phyloP scores from a whole-genome alignment of 352 stramenopile genomes.

The Pythium sp. region DNA sequence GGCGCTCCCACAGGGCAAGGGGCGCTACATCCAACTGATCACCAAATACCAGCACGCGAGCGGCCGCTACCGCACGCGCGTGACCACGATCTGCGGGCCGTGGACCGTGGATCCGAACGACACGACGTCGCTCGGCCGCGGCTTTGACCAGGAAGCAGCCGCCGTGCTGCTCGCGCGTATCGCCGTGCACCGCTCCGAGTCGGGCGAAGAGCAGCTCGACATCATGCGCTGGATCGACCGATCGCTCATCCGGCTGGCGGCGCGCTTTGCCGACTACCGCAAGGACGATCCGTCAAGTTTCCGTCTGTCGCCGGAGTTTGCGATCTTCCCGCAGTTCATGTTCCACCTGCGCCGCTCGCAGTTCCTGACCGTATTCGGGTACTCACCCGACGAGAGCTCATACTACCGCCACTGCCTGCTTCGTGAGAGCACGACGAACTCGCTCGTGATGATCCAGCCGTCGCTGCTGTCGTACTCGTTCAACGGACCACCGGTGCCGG shows the following conservation, averaged over 20 bases:
- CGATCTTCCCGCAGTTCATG: conserved; percentile 99
- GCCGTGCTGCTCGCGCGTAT: conserved; percentile 95
- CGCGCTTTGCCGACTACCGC: conserved; percentile 99
- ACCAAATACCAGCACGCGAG: conserved; percentile 98
- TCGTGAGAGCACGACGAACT: conserved; percentile 97
- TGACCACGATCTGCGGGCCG: conserved; percentile 96
- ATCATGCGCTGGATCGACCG: conserved; percentile 94
- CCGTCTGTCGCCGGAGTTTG: conserved; percentile 95
- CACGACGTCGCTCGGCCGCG: conserved; percentile 88
- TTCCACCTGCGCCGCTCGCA: conserved; percentile 99
- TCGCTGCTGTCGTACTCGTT: conserved; percentile 98
- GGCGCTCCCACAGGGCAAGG: conserved; percentile 77
- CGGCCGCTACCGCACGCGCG: conserved; percentile 93
- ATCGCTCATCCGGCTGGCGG: conserved; percentile 96
- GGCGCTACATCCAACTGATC: conserved; percentile 97
- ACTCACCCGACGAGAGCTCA: conserved; percentile 97
- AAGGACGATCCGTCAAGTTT: conserved; percentile 98
- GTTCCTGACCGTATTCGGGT: conserved; percentile 99
- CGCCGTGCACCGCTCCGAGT: conserved; percentile 82
- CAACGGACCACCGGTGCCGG: conserved; percentile 87
- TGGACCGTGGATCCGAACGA: conserved; percentile 94
- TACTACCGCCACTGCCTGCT: conserved; percentile 96
- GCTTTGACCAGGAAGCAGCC: conserved; percentile 99
- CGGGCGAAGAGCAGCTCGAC: conserved; percentile 83
- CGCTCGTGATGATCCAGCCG: conserved; percentile 99